A percentile compares a stretch with the other conserved stretches of the same genome.
These are phyloP conservation scores for Coemansia sp. DNA, from an alignment of 192 early-diverging fungal genomes.

Conservation along the genomic window DNA sequence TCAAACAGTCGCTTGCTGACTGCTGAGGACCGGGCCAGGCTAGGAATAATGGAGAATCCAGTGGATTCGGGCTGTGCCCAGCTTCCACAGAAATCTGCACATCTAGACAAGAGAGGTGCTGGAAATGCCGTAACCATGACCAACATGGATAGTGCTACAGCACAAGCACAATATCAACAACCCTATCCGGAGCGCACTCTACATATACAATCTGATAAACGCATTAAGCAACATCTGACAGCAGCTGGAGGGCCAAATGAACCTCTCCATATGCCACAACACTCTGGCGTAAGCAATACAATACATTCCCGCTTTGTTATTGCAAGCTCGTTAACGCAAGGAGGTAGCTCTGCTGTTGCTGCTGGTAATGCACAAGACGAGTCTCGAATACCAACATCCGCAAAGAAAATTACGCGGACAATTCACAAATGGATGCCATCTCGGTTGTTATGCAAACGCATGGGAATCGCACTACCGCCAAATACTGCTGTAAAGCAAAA, in stretches of 20 bases:
- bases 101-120: constrained; percentile 2
- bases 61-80: neutral
- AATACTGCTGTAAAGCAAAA: constrained; percentile 1
- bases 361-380: neutral
- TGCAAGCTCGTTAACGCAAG: neutral
- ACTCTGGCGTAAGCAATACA: neutral
- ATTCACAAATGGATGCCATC: constrained; percentile 25
- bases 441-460: constrained; percentile 34
- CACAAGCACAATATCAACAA: constrained; percentile 7
- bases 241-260: neutral
- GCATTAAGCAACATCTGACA: neutral
- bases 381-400: neutral
- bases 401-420: constrained; percentile 11
- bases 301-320: constrained; percentile 29
- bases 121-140: constrained; percentile 18
- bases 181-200: neutral
- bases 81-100: neutral
- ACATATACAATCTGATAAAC: neutral
- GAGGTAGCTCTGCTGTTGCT: neutral
- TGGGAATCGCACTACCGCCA: constrained; percentile 19
- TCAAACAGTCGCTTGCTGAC: constrained; percentile 2
- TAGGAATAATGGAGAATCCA: constrained; percentile 15
- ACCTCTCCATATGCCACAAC: constrained; percentile 16
- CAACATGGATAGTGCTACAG: constrained; percentile 4
- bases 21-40: constrained; percentile 6